Evolutionary conservation across 169 alveolate genomes (phyloP).

Genomic region (Plasmodium knowlesi): DNA sequence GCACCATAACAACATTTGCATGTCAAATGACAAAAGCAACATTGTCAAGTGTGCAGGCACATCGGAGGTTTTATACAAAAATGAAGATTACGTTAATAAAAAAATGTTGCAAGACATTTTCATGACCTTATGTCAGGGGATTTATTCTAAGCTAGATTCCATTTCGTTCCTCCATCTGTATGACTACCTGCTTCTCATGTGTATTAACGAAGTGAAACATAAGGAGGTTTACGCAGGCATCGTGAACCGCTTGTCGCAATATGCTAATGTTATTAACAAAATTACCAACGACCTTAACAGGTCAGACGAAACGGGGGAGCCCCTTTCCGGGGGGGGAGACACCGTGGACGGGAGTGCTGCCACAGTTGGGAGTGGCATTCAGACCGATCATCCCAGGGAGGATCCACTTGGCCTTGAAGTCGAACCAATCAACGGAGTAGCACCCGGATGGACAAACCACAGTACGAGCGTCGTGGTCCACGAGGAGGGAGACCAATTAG

Average conservation of each 20-base stretch:
- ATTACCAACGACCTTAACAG: constrained; percentile 25
- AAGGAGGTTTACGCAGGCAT: constrained; percentile 21
- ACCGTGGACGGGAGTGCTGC: neutral
- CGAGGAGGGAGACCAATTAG: neutral
- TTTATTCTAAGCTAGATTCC: constrained; percentile 12
- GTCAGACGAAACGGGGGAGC: neutral
- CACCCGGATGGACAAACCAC: neutral
- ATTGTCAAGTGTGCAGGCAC: constrained; percentile 6
- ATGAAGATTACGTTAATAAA: constrained; percentile 68
- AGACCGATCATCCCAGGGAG: neutral
- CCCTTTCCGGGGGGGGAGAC: neutral
- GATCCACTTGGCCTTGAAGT: neutral
- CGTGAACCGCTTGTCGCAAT: constrained; percentile 17
- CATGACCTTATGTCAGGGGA: constrained; percentile 8
- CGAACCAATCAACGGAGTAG: neutral
- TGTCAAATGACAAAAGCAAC: constrained; percentile 28
- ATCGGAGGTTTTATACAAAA: neutral
- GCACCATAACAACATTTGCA: constrained; percentile 56
- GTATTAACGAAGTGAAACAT: constrained; percentile 42
- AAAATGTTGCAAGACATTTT: constrained; percentile 19
- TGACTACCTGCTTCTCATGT: constrained; percentile 46
- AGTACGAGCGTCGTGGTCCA: neutral
- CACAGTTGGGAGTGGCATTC: neutral
- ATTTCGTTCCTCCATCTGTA: constrained; percentile 55
- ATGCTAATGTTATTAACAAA: constrained; percentile 42